These are phyloP conservation scores for Artomyces pyxidatus DNA, from an alignment of 768 basidiomycete genomes.

Conservation along the genomic window DNA sequence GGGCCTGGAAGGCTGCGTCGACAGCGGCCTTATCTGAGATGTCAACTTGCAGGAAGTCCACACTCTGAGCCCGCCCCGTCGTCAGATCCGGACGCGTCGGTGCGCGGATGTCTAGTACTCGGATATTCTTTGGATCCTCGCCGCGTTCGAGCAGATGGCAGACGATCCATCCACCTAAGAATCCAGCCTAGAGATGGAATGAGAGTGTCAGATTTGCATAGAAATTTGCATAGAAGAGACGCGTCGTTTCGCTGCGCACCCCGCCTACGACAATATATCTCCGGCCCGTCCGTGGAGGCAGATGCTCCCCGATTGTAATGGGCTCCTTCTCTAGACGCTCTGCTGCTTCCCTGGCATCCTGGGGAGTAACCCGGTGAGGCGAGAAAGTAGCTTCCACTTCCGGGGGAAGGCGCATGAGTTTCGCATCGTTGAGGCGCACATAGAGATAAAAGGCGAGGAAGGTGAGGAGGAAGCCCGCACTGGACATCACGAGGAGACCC, in stretches of 20 bases:
- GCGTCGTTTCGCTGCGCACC: conserved; percentile 32
- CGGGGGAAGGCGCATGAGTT: conserved; percentile 41
- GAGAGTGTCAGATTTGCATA: not conserved
- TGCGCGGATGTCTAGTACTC: conserved; percentile 58
- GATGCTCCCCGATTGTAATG: conserved; percentile 32
- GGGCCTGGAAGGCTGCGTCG: conserved; percentile 49
- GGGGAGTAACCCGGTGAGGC: conserved; percentile 40
- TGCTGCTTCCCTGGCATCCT: conserved; percentile 33
- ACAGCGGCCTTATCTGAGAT: conserved; percentile 47
- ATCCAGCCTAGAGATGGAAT: conserved; percentile 45
- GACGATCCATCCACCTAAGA: conserved; percentile 74
- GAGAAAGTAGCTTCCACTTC: conserved; percentile 39
- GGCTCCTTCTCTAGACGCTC: conserved; percentile 27
- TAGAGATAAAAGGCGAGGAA: conserved; percentile 28
- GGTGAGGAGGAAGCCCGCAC: conserved; percentile 5
- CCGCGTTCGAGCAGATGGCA: conserved; percentile 60
- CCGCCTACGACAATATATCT: conserved; percentile 74
- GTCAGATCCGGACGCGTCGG: conserved; percentile 51
- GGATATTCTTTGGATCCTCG: conserved; percentile 56
- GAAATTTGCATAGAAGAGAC: not conserved
- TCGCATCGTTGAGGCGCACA: conserved; percentile 43
- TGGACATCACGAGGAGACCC: not conserved
- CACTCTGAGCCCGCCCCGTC: conserved; percentile 40
- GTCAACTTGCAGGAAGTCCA: conserved; percentile 53
- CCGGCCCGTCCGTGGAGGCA: conserved; percentile 64